These are phyloP conservation scores for Glaciozyma antarctica DNA, from an alignment of 768 basidiomycete genomes.

Conservation along the genomic window DNA sequence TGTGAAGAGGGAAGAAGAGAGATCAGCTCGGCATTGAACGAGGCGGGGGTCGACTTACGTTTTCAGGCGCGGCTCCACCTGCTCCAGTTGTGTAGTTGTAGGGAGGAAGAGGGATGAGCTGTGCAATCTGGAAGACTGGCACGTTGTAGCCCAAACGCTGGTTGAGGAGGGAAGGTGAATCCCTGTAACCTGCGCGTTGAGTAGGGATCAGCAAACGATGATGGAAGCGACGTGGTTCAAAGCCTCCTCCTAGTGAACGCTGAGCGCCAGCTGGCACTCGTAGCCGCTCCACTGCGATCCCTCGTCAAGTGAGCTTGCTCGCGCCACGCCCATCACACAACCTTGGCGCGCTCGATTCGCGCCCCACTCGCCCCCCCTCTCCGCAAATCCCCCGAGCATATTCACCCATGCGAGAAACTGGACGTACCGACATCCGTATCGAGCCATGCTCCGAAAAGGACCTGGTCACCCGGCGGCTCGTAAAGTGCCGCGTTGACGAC, in stretches of 20 bases:
- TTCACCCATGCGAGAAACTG: background rate
- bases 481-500: background rate
- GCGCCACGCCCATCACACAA: no score
- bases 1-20: background rate
- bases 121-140: constrained; percentile 35
- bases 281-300: no score
- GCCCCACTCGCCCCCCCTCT: no score
- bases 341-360: no score
- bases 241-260: background rate
- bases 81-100: constrained; percentile 35
- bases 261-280: background rate
- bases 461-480: constrained; percentile 32
- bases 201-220: background rate
- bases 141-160: constrained; percentile 29
- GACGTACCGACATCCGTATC: constrained; percentile 29
- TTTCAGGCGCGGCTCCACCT: constrained; percentile 34
- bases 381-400: no score
- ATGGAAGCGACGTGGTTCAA: no score
- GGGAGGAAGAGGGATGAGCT: constrained; percentile 32
- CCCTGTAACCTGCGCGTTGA: constrained; percentile 20
- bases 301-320: no score
- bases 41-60: constrained; percentile 8
- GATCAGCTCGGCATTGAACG: background rate
- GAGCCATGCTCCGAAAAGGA: constrained; percentile 35
- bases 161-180: constrained; percentile 32